Evolutionary conservation across 2,329 filamentous ascomycete genomes (phyloP), one percentile per base, ranked within the genome.

Genomic region (Kalmusia sp.): DNA sequence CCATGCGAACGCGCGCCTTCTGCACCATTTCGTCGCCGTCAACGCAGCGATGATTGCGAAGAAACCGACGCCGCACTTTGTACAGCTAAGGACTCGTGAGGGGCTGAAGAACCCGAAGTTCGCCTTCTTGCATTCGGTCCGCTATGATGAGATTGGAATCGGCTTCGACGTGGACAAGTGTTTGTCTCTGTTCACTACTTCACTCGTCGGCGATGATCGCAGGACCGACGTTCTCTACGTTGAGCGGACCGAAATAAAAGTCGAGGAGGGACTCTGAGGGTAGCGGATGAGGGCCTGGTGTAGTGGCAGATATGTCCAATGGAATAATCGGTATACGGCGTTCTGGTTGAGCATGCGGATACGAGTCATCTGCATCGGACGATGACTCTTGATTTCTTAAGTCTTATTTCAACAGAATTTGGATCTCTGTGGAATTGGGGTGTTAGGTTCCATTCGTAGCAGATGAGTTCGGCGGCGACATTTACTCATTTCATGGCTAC

Each of bases 41-140:
- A 21, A 38, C n/a, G 4, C 21, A 14, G 7, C 15, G 6, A 21
- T 28, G 9, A 12, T 34, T 12, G 30, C 6, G 7, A 31, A 14
- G 15, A 19, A 21, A 6, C 30, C 19, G 22, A 27, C 11, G 24
- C 39, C 49, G 5, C n/a, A 31, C 6, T 51, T 30, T 24, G 40
- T 51, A 11, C 3, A 8, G 6, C 15, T 51, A 6, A 17, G 3
- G 8, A 22, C 39, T 2, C 30, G 14, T 4, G 21, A 34, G 30
- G 49, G 39, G 0, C 17, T 51, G n/a, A 30, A 27, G 30, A 51
- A 51, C 39, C 49, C 49, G 14, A 39, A 38, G 22, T 51, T 45
- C 17, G 40, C 38, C 4, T 31, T 22, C n/a, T 14, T 51, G n/a
- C 49, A 51, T 21, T 30, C 49, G 6, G 39, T 45, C 1, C 31